phyloP scores from a whole-genome alignment of 163 green algal genomes.

The Trebouxia gelatinosa region DNA sequence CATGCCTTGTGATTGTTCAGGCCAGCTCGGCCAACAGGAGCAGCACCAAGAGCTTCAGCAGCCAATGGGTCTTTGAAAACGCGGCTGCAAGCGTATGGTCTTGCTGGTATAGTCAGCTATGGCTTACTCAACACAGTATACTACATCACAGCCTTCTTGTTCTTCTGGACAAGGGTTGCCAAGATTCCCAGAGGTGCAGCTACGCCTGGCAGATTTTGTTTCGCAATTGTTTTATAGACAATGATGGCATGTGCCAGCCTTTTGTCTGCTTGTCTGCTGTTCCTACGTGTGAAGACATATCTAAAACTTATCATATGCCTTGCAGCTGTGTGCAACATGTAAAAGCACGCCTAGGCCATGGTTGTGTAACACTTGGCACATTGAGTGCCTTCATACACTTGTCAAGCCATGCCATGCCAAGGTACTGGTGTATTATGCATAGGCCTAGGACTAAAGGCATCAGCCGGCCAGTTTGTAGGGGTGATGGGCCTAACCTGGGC shows the following conservation, averaged over 20 bases:
- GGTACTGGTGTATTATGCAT: background rate
- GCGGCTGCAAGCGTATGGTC: background rate
- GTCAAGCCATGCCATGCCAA: background rate
- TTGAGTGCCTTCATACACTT: no score
- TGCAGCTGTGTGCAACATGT: background rate
- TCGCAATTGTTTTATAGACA: background rate
- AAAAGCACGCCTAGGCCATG: background rate
- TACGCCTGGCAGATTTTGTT: background rate
- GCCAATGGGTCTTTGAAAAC: background rate
- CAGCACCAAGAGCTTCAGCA: no score
- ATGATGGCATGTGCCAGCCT: background rate
- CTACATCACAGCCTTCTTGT: constrained; percentile 16
- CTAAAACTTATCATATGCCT: background rate
- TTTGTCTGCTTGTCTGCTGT: background rate
- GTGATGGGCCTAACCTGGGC: constrained; percentile 31
- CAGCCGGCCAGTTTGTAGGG: constrained; percentile 11
- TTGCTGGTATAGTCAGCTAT: constrained; percentile 4
- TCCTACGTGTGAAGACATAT: background rate
- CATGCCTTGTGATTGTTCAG: no score
- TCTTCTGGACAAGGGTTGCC: constrained; percentile 21
- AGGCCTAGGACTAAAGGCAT: background rate
- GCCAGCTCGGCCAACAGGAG: no score
- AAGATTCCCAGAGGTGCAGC: constrained; percentile 7
- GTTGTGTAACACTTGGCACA: no score
- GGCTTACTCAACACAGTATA: constrained; percentile 15